Conservation (phyloP, 2,329 filamentous ascomycete genomes). For the Raffaelea arxii region DNA sequence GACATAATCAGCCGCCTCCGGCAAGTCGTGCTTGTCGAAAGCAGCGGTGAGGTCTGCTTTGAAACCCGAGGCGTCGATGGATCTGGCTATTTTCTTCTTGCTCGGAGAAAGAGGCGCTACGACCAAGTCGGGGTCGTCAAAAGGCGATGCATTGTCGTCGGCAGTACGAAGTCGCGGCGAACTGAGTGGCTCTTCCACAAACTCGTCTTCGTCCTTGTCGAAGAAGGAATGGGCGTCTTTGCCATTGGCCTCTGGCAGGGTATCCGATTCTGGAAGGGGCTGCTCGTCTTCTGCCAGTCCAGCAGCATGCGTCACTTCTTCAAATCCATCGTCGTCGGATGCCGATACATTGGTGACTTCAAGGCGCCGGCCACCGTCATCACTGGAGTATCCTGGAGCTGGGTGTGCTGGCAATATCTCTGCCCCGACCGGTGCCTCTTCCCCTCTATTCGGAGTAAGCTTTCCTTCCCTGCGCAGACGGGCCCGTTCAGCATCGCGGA, state of each 20-base stretch:
- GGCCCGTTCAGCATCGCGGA: constrained; percentile 73
- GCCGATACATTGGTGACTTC: constrained; percentile 67
- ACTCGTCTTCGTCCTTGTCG: constrained; percentile 59
- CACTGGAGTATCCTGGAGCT: constrained; percentile 34
- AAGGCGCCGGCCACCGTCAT: constrained; percentile 58
- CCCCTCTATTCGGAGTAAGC: constrained; percentile 40
- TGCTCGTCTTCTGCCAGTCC: constrained; percentile 54
- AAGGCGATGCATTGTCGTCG: constrained; percentile 44
- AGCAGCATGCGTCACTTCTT: constrained; percentile 66
- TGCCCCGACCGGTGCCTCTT: constrained; percentile 31
- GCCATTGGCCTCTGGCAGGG: constrained; percentile 28
- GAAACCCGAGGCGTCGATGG: neutral
- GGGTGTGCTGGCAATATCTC: constrained; percentile 56
- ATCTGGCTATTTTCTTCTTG: constrained; percentile 19
- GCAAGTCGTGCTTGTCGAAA: constrained; percentile 11
- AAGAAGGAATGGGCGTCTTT: constrained; percentile 26
- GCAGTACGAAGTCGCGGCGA: constrained; percentile 56
- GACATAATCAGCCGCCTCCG: constrained; percentile 10
- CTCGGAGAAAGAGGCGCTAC: constrained; percentile 49
- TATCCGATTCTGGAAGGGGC: constrained; percentile 23
- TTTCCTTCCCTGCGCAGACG: constrained; percentile 68
- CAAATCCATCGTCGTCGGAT: constrained; percentile 78
- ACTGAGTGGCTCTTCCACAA: constrained; percentile 68
- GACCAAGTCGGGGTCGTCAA: constrained; percentile 46
- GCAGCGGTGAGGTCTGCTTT: neutral